Evolutionary conservation across 345 rosid species (phyloP), one percentile per base, ranked within the genome.

Genomic region (Garcia nutans): DNA sequence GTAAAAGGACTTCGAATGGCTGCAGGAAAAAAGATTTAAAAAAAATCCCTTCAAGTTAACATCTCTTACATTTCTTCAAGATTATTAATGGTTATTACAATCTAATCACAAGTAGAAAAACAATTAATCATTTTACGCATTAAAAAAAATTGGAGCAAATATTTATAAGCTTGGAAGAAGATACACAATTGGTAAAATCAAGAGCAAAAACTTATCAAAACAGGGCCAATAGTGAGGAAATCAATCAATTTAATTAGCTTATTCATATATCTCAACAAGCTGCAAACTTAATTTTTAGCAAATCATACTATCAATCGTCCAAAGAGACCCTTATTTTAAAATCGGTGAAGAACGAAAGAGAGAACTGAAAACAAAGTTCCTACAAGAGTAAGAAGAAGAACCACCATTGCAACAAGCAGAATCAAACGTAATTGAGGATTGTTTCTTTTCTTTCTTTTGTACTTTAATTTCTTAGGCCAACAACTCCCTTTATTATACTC

Each of bases 281-380:
- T 28, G 3, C 3, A 28, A 57, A 54, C 3, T 10, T 3, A 16
- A 19, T 28, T 28, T 28, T 28, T 28, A 2, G 31, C 31, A 2
- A 28, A 28, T 2, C 31, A 28, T 28, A 2, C 2, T 28, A 2
- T 28, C 2, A 28, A 2, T 28, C 31, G 2, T 28, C 31, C 31
- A 28, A 28, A 28, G 1, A 2, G 31, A 28, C 31, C 31, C 31
- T n/a, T n/a, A n/a, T n/a, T n/a, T n/a, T 28, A 52, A 68, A 62
- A 47, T 57, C 56, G 82, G 79, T 62, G 84, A 19, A 68, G 75
- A 65, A 76, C 75, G 70, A 86, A 81, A 5, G 85, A 72, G n/a
- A 85, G 47, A 2, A 83, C 74, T 26, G 88, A 81, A 63, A 85
- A 78, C n/a, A 78, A 63, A 63, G 83, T 66, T 17, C 87, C 87